Percentiles rank a stretch among this genome's conserved stretches.
phyloP scores from a whole-genome alignment of 306 rosid species.

The Trifolium fragiferum region DNA sequence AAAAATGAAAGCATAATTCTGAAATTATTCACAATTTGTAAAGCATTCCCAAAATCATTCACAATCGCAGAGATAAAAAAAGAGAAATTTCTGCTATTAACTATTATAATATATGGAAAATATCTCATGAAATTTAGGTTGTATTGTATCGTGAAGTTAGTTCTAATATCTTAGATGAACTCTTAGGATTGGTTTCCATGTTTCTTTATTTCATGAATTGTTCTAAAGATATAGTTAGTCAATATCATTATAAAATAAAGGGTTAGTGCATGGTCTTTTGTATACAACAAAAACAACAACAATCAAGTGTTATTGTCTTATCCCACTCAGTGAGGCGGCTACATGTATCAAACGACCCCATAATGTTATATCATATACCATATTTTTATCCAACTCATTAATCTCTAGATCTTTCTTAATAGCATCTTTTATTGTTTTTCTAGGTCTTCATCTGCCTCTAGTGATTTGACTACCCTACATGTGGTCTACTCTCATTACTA shows the following conservation, averaged over 20 bases:
- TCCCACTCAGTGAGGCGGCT: too few relatives aligned
- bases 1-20: slow-evolving; percentile 32
- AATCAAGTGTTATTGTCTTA: too few relatives aligned
- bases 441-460: too few relatives aligned
- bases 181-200: background rate
- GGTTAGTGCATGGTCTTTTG: background rate
- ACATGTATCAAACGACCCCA: too few relatives aligned
- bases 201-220: too few relatives aligned
- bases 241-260: background rate
- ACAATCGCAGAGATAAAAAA: background rate
- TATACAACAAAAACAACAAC: background rate
- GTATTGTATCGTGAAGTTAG: background rate
- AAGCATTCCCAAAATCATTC: slow-evolving; percentile 33
- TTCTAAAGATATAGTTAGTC: background rate
- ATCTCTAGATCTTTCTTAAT: too few relatives aligned
- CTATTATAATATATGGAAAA: background rate
- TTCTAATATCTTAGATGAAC: background rate
- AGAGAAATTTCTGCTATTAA: slow-evolving; percentile 7
- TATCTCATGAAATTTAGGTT: slow-evolving; percentile 3
- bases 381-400: too few relatives aligned
- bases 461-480: too few relatives aligned
- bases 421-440: too few relatives aligned
- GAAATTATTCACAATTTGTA: slow-evolving; percentile 2
- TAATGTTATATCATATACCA: too few relatives aligned
- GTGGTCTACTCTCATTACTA: too few relatives aligned